A percentile compares a stretch with the other conserved stretches of the same genome.
These are phyloP conservation scores for Teunomyces stri DNA, from an alignment of 805 yeast genomes.

Conservation along the genomic window DNA sequence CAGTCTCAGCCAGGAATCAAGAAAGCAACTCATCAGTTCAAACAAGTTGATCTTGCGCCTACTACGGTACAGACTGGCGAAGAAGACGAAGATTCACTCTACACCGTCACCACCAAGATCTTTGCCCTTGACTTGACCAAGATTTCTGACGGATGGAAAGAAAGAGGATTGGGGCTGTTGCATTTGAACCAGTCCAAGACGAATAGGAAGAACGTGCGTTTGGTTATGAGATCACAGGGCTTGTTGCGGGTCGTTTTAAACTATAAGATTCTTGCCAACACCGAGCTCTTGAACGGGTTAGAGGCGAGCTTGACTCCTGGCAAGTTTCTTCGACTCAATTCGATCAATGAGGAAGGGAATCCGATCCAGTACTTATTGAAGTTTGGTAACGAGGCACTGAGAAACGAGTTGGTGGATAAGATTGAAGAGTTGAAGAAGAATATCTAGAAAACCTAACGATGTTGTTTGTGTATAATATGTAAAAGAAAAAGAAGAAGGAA, in stretches of 20 bases:
- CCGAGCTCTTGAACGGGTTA: constrained; percentile 74
- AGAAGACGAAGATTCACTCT: constrained; percentile 73
- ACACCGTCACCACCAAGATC: constrained; percentile 71
- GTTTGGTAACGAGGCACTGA: constrained; percentile 59
- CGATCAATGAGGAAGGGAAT: constrained; percentile 54
- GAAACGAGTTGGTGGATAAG: constrained; percentile 55
- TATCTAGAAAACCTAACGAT: neutral
- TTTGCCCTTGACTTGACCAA: constrained; percentile 70
- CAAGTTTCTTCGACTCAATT: constrained; percentile 74
- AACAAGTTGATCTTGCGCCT: constrained; percentile 59
- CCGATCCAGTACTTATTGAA: constrained; percentile 85
- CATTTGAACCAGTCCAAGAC: constrained; percentile 60
- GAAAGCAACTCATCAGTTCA: constrained; percentile 38
- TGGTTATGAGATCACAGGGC: constrained; percentile 91
- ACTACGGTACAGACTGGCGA: constrained; percentile 76
- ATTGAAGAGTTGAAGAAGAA: constrained; percentile 34
- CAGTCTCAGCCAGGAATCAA: constrained; percentile 12
- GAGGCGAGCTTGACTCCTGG: constrained; percentile 82
- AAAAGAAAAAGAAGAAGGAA: neutral
- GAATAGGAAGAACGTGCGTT: constrained; percentile 49
- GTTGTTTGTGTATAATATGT: neutral
- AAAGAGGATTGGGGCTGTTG: constrained; percentile 86
- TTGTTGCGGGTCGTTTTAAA: constrained; percentile 80
- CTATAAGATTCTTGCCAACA: constrained; percentile 58
- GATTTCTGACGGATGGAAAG: constrained; percentile 86